Evolutionary conservation across 495 filamentous ascomycete species (phyloP), one percentile per base, ranked within the genome.

Genomic region (Podospora bellae-mahoneyi): DNA sequence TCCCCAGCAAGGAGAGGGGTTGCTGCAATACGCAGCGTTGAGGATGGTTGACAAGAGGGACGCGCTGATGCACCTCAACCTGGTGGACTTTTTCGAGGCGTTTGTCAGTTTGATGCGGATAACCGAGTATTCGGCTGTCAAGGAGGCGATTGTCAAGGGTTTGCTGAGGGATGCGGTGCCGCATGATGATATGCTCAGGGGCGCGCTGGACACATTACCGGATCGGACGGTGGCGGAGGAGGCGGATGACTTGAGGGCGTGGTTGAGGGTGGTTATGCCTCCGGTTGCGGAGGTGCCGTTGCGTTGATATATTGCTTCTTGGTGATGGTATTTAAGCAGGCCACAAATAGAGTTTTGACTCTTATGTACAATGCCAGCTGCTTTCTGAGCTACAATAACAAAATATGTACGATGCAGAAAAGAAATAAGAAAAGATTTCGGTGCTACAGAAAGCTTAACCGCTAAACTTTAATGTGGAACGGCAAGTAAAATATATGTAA

Each of bases 31-130:
- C 74, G 92, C 89, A 2, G 84, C 88, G 4, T 79, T 87, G 54
- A 79, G 85, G 55, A 94, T 96, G 92, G 84, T 94, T 16, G 85
- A 94, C 69, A 83, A 82, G 66, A 82, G 76, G 54, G 93, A 97
- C 72, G 81, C 89, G 27, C 78, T 97, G 68, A 91, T 96, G 90
- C 90, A 94, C 69, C 84, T 91, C 71, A 91, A 83, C 20, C 78
- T 95, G 61, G 81, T 96, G 61, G 87, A 92, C 70, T 95, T 95
- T 74, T 92, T 88, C 69, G 84, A 86, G 60, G 82, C 86, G n/a
- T 79, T 91, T 56, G 72, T 93, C 16, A 83, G 85, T 30, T 76
- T 84, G 67, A 80, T 84, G 76, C 78, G 84, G 13, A 75, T 82
- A 32, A 81, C 81, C 0, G 79, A 80, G 32, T 72, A 77, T 59